A percentile compares a stretch with the other conserved stretches of the same genome.
Conservation (phyloP, 768 basidiomycete species). For the Boletus huronensis region DNA sequence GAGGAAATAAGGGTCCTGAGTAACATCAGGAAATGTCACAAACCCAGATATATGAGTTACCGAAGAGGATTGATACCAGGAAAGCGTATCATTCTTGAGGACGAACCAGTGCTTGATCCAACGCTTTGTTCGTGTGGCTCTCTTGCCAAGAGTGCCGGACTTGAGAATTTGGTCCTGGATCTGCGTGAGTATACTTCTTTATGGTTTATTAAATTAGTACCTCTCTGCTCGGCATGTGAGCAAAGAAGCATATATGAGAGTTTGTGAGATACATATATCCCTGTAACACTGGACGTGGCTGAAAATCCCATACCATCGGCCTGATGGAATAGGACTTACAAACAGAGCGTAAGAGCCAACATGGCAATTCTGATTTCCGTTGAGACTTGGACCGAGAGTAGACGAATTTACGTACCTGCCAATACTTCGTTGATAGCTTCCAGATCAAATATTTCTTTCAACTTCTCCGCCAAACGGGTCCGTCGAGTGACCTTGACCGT, state of each 20-base stretch:
- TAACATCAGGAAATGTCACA: constrained; percentile 3
- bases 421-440: constrained; percentile 80
- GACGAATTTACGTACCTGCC: constrained; percentile 51
- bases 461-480: constrained; percentile 76
- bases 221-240: constrained; percentile 88
- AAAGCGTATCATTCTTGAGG: constrained; percentile 91
- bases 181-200: constrained; percentile 10
- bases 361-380: constrained; percentile 71
- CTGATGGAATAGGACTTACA: constrained; percentile 49
- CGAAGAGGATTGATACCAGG: constrained; percentile 94
- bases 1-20: constrained; percentile 94
- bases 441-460: constrained; percentile 85
- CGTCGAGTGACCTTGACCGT: constrained; percentile 69
- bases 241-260: constrained; percentile 93
- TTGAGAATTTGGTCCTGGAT: constrained; percentile 86
- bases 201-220: constrained; percentile 38
- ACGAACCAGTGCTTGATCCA: constrained; percentile 97
- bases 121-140: constrained; percentile 81
- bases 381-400: neutral
- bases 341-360: constrained; percentile 88
- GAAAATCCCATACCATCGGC: neutral
- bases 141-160: constrained; percentile 87
- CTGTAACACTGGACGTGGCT: constrained; percentile 66
- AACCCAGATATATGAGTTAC: constrained; percentile 41
- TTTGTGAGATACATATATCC: constrained; percentile 97